A percentile compares a stretch with the other conserved stretches of the same genome.
phyloP scores from a whole-genome alignment of 164 flowering plant genomes.

The Kalanchoe fedtschenkoi region DNA sequence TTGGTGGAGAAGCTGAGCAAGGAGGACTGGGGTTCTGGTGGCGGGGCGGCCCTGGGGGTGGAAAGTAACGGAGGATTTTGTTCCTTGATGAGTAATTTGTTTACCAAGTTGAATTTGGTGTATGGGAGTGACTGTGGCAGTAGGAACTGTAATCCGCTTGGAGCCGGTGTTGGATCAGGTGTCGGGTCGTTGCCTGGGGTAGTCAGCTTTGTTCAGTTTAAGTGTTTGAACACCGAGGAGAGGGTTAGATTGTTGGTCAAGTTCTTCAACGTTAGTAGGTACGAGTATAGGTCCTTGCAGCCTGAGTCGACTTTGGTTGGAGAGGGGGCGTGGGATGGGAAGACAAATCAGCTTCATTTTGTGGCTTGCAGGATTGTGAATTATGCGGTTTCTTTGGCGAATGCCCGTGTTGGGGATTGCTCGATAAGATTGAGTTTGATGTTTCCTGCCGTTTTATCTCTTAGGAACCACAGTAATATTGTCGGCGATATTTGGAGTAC shows the following conservation, averaged over 20 bases:
- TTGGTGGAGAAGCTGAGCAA: constrained; percentile 13
- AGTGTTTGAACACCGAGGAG: constrained; percentile 11
- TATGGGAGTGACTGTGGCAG: constrained; percentile 19
- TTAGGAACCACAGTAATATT: constrained; percentile 15
- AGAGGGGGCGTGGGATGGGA: constrained; percentile 31
- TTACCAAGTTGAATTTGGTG: constrained; percentile 14
- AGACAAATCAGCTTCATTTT: constrained; percentile 19
- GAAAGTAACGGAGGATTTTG: neutral
- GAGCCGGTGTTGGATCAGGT: constrained; percentile 7
- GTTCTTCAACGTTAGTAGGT: constrained; percentile 13
- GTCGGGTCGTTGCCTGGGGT: constrained; percentile 13
- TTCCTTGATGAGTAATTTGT: neutral
- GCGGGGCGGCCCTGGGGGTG: constrained; percentile 3
- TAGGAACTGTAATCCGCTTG: constrained; percentile 27
- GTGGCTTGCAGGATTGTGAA: constrained; percentile 25
- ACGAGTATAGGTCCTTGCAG: constrained; percentile 11
- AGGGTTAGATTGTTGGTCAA: constrained; percentile 17
- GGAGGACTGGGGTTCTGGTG: constrained; percentile 8
- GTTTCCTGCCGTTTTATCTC: constrained; percentile 15
- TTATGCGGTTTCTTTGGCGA: constrained; percentile 9
- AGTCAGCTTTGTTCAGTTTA: constrained; percentile 8
- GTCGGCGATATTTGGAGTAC: constrained; percentile 30
- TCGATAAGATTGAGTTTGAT: constrained; percentile 20
- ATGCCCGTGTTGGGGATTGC: constrained; percentile 30
- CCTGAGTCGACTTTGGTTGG: constrained; percentile 20